Conservation (phyloP, 805 yeast genomes). For the Candida ficus region DNA sequence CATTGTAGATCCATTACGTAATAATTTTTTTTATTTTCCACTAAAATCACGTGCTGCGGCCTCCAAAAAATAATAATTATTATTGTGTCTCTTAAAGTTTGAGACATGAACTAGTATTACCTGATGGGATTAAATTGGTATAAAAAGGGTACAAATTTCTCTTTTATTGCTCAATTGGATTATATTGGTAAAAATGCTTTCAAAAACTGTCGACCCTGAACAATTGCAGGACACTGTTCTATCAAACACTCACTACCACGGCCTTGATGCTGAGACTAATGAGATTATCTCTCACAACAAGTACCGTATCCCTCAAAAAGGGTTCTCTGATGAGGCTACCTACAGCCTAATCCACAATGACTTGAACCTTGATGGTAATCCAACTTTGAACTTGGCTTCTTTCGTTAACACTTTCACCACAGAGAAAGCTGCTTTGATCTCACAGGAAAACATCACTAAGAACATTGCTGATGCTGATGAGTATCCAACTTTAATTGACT, state of each 20-base stretch:
- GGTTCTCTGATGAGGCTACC: conserved; percentile 47
- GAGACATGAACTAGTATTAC: no score
- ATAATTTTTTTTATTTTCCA: no score
- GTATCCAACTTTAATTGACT: conserved; percentile 77
- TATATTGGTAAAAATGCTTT: conserved; percentile 18
- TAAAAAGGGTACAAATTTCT: no score
- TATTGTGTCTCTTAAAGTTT: no score
- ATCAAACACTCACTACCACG: conserved; percentile 23
- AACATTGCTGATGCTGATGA: conserved; percentile 92
- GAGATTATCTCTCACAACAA: conserved; percentile 32
- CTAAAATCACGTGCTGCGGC: no score
- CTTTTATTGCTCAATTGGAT: no score
- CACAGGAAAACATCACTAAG: conserved; percentile 70
- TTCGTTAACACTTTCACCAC: conserved; percentile 77
- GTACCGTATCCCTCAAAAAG: conserved; percentile 54
- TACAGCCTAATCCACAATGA: conserved; percentile 67
- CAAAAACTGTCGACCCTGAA: conserved; percentile 27
- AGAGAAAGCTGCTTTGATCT: conserved; percentile 47
- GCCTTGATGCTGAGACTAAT: conserved; percentile 8
- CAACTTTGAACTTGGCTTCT: conserved; percentile 79
- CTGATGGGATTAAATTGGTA: no score
- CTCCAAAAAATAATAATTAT: no score
- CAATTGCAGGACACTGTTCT: conserved; percentile 27
- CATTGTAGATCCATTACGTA: no score
- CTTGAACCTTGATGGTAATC: conserved; percentile 76